Percentiles rank a stretch among this genome's conserved stretches.
These are phyloP conservation scores for Fusarium fujikuroi DNA, from an alignment of 2,329 filamentous ascomycete genomes.

Conservation along the genomic window DNA sequence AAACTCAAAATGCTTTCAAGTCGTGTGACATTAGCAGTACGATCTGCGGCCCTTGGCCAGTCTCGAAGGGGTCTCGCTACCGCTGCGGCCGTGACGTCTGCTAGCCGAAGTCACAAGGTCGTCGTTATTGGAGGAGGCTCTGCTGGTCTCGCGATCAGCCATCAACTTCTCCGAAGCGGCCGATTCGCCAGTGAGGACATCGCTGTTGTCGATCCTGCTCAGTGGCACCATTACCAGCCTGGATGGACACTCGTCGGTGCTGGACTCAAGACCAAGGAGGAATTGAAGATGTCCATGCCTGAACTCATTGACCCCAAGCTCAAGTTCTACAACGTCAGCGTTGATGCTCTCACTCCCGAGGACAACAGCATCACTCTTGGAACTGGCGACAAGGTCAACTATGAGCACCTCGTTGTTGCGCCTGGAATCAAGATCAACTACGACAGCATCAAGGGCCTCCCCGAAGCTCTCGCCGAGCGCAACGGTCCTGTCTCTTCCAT, in stretches of 20 bases:
- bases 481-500: slow-evolving; percentile 64
- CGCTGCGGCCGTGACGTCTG: slow-evolving; percentile 19
- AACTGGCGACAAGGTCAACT: slow-evolving; percentile 66
- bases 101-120: slow-evolving; percentile 64
- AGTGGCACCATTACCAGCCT: slow-evolving; percentile 74
- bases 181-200: slow-evolving; percentile 69
- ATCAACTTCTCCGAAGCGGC: slow-evolving; percentile 72
- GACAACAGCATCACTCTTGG: slow-evolving; percentile 66
- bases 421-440: slow-evolving; percentile 67
- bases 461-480: slow-evolving; percentile 63
- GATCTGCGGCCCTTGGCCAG: slow-evolving; percentile 12
- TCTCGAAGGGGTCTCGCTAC: slow-evolving; percentile 21
- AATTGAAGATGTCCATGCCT: slow-evolving; percentile 62
- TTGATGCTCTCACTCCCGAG: slow-evolving; percentile 63
- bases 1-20: slow-evolving; percentile 38
- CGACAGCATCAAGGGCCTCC: slow-evolving; percentile 63
- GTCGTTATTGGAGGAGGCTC: slow-evolving; percentile 75
- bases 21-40: slow-evolving; percentile 28
- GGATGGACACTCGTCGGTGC: slow-evolving; percentile 77
- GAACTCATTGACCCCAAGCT: slow-evolving; percentile 68
- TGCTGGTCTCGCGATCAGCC: slow-evolving; percentile 72
- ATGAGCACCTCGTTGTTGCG: slow-evolving; percentile 72
- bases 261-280: slow-evolving; percentile 70
- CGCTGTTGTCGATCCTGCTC: slow-evolving; percentile 70
- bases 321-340: slow-evolving; percentile 66